phyloP scores from a whole-genome alignment of 202 grass and related monocot species.

The Alloteropsis angusta region DNA sequence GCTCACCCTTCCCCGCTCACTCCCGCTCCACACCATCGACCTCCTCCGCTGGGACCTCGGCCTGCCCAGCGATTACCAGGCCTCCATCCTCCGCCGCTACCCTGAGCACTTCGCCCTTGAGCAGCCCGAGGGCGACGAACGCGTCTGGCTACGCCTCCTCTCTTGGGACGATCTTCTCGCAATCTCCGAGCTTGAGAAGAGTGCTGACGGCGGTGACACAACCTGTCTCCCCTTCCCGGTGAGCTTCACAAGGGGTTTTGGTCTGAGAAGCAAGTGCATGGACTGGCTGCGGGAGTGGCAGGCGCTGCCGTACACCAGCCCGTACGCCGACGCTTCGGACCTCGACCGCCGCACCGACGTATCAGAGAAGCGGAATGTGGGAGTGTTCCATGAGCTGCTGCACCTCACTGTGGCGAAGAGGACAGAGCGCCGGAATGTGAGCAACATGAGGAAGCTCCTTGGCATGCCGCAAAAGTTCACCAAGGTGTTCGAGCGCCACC shows the following conservation, averaged over 20 bases:
- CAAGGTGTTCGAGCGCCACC: slow-evolving; percentile 79
- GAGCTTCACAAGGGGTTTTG: slow-evolving; percentile 57
- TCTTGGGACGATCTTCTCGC: slow-evolving; percentile 53
- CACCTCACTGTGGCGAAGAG: slow-evolving; percentile 73
- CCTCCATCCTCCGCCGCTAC: slow-evolving; percentile 40
- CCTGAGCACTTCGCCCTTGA: slow-evolving; percentile 39
- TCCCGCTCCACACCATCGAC: slow-evolving; percentile 69
- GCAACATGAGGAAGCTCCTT: slow-evolving; percentile 75
- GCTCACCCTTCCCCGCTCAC: slow-evolving; percentile 39
- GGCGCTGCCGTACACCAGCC: slow-evolving; percentile 57
- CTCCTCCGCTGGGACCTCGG: slow-evolving; percentile 78
- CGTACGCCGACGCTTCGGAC: slow-evolving; percentile 44
- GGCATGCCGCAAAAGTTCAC: slow-evolving; percentile 80
- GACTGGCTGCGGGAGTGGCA: slow-evolving; percentile 69
- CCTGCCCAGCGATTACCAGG: slow-evolving; percentile 51
- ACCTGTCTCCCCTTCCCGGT: slow-evolving; percentile 53
- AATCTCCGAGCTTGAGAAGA: slow-evolving; percentile 60
- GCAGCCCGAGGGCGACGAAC: slow-evolving; percentile 55
- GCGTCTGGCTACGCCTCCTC: slow-evolving; percentile 62
- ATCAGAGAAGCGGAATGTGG: slow-evolving; percentile 64
- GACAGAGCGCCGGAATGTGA: slow-evolving; percentile 54
- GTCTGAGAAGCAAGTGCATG: slow-evolving; percentile 57
- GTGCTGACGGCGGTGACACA: background rate
- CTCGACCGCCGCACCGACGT: slow-evolving; percentile 64
- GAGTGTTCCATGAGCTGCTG: slow-evolving; percentile 76